Conservation (phyloP, 73 alveolate species). For the Tetrahymena thermophila region DNA sequence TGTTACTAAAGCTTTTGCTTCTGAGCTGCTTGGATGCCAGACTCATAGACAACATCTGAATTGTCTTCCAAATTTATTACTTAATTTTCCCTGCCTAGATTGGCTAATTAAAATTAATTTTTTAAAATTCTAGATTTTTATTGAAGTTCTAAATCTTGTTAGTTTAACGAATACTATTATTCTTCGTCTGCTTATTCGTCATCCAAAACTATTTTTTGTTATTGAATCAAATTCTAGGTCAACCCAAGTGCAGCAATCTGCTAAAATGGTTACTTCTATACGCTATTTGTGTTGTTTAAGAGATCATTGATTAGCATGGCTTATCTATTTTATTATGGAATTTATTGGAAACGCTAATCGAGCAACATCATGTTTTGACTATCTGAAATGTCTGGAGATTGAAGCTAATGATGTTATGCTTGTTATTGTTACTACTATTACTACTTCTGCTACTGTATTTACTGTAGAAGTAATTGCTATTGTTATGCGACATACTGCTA, state of each 20-base stretch:
- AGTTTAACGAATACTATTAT: background rate
- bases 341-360: background rate
- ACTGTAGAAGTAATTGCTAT: background rate
- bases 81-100: background rate
- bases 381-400: background rate
- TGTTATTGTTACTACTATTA: background rate
- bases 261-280: background rate
- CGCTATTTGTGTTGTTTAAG: background rate
- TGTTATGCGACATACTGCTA: background rate
- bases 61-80: background rate
- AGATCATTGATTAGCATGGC: background rate
- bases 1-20: background rate
- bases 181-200: background rate
- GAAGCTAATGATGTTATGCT: background rate
- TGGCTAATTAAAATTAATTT: background rate
- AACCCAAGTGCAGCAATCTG: background rate
- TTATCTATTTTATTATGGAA: background rate
- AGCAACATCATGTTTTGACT: background rate
- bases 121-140: background rate
- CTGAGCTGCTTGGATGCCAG: background rate
- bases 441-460: background rate
- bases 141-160: background rate
- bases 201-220: background rate
- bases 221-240: background rate
- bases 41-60: background rate